phyloP scores from a whole-genome alignment of 805 yeast genomes.

The Blastobotrys mokoenaii region DNA sequence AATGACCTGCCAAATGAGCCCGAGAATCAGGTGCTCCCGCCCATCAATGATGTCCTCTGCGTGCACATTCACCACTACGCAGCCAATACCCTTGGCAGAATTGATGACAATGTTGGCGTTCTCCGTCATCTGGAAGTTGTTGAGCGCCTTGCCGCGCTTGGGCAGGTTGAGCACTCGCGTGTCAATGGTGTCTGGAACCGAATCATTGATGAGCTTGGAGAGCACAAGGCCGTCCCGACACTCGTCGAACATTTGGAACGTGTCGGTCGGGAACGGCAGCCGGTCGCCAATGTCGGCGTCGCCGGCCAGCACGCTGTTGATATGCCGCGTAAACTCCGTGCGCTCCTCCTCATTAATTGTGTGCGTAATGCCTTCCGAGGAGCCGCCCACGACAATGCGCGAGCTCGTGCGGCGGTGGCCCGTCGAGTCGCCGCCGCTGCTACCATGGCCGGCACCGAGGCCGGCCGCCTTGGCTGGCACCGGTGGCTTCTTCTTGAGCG shows the following conservation, averaged over 20 bases:
- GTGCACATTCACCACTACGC: constrained; percentile 95
- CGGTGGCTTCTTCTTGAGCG: constrained; percentile 1
- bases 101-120: constrained; percentile 96
- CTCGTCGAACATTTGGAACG: constrained; percentile 93
- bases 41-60: constrained; percentile 97
- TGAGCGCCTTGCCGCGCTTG: constrained; percentile 67
- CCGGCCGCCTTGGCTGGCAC: constrained; percentile 4
- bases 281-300: constrained; percentile 78
- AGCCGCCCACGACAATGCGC: constrained; percentile 75
- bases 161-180: constrained; percentile 93
- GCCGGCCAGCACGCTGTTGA: constrained; percentile 83
- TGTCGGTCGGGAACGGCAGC: constrained; percentile 86
- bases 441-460: not conserved
- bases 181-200: constrained; percentile 97
- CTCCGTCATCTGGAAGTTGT: constrained; percentile 92
- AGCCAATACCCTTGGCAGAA: constrained; percentile 98
- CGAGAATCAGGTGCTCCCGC: constrained; percentile 88
- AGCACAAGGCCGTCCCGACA: constrained; percentile 91
- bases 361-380: constrained; percentile 88
- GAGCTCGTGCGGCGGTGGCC: constrained; percentile 17
- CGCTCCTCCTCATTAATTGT: constrained; percentile 97
- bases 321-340: constrained; percentile 90
- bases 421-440: constrained; percentile 1
- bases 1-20: constrained; percentile 96
- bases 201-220: constrained; percentile 90